phyloP scores from a whole-genome alignment of 129 eudicot species.

The Calendula officinalis region DNA sequence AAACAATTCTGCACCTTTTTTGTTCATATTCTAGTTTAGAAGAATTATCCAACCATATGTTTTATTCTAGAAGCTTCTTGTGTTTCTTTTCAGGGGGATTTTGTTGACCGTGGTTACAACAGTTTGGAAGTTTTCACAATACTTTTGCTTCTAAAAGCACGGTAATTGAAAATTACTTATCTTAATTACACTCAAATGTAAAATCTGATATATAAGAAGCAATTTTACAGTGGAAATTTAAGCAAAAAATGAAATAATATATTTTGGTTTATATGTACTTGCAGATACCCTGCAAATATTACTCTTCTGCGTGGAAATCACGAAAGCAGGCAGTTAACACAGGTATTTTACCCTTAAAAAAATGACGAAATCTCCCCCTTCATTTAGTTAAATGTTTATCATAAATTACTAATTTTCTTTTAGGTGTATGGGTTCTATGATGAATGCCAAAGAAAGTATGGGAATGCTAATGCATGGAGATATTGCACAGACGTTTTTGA shows the following conservation, averaged over 20 bases:
- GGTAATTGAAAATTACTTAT: slow-evolving; percentile 38
- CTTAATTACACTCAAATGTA: slow-evolving; percentile 3
- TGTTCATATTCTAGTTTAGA: slow-evolving; percentile 10
- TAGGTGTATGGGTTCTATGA: slow-evolving; percentile 97
- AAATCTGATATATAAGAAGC: neutral
- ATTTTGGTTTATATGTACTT: slow-evolving; percentile 17
- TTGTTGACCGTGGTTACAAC: slow-evolving; percentile 99
- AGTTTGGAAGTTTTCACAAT: slow-evolving; percentile 97
- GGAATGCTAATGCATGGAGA: slow-evolving; percentile 99
- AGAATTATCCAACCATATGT: slow-evolving; percentile 7
- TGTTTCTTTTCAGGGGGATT: slow-evolving; percentile 76
- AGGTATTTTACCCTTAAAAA: slow-evolving; percentile 45
- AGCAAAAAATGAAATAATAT: neutral
- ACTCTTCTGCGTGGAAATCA: slow-evolving; percentile 97
- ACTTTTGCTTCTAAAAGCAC: slow-evolving; percentile 94
- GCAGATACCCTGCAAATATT: slow-evolving; percentile 93
- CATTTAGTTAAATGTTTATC: neutral
- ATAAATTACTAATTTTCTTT: neutral
- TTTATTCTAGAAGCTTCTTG: slow-evolving; percentile 11
- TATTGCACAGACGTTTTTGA: slow-evolving; percentile 99
- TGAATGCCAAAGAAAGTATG: slow-evolving; percentile 97
- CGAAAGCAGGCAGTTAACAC: slow-evolving; percentile 97
- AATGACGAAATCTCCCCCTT: neutral
- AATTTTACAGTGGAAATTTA: too few species aligned
- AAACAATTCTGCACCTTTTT: neutral